These are phyloP conservation scores for Achlya hypogyna DNA, from an alignment of 352 stramenopile genomes.

Conservation along the genomic window DNA sequence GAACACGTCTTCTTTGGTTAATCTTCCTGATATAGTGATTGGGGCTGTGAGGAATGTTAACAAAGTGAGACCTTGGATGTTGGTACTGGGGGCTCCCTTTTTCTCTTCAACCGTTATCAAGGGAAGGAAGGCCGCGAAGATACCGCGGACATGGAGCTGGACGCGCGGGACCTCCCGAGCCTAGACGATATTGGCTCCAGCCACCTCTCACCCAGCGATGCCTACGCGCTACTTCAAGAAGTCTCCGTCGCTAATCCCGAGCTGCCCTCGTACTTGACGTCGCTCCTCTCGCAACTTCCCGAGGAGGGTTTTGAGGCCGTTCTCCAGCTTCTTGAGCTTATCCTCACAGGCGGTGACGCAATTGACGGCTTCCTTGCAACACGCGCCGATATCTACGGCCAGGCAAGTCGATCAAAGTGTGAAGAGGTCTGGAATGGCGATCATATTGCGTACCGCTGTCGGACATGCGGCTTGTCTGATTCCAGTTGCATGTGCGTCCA, in stretches of 20 bases:
- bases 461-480: constrained; percentile 74
- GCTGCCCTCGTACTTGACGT: neutral
- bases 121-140: no score
- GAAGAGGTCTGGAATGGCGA: constrained; percentile 82
- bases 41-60: no score
- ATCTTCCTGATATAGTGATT: no score
- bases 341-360: neutral
- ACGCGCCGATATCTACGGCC: constrained; percentile 33
- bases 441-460: constrained; percentile 79
- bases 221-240: no score
- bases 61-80: no score
- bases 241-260: neutral
- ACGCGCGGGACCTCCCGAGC: no score
- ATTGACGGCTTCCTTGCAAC: neutral
- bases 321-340: neutral
- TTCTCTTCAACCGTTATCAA: no score
- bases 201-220: no score
- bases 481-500: constrained; percentile 80
- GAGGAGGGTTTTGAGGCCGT: neutral
- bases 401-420: constrained; percentile 64
- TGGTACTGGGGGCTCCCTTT: no score
- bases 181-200: no score
- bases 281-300: neutral
- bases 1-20: no score
- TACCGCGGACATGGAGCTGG: no score